phyloP scores from a whole-genome alignment of 208 protist genomes.

The Trypanosomatidae sp. region DNA sequence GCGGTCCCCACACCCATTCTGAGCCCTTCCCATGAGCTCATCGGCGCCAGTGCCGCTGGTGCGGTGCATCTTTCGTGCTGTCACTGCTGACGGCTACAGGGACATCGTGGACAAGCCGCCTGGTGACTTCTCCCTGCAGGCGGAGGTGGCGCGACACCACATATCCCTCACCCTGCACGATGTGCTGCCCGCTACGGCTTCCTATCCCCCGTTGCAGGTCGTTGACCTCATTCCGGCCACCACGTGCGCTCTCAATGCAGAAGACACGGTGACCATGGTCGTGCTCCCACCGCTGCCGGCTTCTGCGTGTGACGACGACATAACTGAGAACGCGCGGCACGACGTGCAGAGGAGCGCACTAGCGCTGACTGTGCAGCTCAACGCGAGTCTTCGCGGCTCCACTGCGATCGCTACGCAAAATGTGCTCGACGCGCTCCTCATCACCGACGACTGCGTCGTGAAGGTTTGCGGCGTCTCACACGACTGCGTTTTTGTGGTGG shows the following conservation, averaged over 20 bases:
- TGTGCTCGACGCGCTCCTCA: constrained; percentile 31
- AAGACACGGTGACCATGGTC: constrained; percentile 50
- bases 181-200: constrained; percentile 19
- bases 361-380: constrained; percentile 27
- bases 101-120: constrained; percentile 35
- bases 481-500: constrained; percentile 41
- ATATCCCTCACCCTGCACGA: constrained; percentile 32
- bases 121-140: constrained; percentile 47
- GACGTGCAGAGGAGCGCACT: neutral
- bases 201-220: constrained; percentile 46
- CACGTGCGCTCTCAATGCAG: constrained; percentile 19
- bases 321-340: neutral
- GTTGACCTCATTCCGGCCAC: constrained; percentile 72
- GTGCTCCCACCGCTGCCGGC: constrained; percentile 45
- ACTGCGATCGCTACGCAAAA: constrained; percentile 21
- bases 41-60: too few species aligned
- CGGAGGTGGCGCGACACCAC: constrained; percentile 25
- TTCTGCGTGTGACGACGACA: neutral
- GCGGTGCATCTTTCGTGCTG: constrained; percentile 59
- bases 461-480: constrained; percentile 29
- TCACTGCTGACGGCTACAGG: constrained; percentile 46
- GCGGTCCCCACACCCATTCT: too few species aligned
- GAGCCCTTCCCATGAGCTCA: too few species aligned
- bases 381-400: constrained; percentile 32
- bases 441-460: constrained; percentile 34